phyloP scores from a whole-genome alignment of 148 eudicot genomes.

The Vaccinium myrtillus region DNA sequence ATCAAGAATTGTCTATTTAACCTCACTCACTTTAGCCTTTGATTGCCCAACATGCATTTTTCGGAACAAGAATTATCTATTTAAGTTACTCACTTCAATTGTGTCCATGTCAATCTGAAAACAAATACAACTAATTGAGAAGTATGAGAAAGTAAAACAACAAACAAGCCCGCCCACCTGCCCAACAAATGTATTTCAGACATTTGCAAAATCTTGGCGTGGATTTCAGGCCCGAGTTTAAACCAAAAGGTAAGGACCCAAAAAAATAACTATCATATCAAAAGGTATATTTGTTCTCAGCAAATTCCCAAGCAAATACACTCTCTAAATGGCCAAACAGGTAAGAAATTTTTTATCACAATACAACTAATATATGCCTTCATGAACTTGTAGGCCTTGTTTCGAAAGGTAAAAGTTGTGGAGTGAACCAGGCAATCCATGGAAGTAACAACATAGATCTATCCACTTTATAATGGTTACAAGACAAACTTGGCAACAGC shows the following conservation, averaged over 20 bases:
- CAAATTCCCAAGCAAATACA: too few species aligned
- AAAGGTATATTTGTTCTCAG: too few species aligned
- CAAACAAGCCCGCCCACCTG: neutral
- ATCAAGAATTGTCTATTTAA: too few species aligned
- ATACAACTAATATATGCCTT: neutral
- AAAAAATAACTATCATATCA: too few species aligned
- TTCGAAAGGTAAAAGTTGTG: neutral
- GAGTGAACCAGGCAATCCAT: neutral
- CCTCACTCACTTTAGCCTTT: slow-evolving; percentile 80
- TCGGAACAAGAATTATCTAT: slow-evolving; percentile 89
- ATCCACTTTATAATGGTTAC: slow-evolving; percentile 10
- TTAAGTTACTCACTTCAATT: slow-evolving; percentile 96
- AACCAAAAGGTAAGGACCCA: neutral
- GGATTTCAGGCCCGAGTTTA: neutral
- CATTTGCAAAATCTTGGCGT: neutral
- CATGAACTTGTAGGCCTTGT: neutral
- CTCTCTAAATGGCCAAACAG: too few species aligned
- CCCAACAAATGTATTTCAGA: neutral
- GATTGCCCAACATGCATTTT: slow-evolving; percentile 92
- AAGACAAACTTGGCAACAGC: slow-evolving; percentile 82
- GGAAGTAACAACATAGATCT: neutral
- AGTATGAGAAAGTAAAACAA: neutral
- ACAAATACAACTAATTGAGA: slow-evolving; percentile 4
- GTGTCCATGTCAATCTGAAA: slow-evolving; percentile 97
- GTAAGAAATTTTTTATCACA: neutral